Conservation (phyloP, 495 filamentous ascomycete species). For the Xylaria intraflava region DNA sequence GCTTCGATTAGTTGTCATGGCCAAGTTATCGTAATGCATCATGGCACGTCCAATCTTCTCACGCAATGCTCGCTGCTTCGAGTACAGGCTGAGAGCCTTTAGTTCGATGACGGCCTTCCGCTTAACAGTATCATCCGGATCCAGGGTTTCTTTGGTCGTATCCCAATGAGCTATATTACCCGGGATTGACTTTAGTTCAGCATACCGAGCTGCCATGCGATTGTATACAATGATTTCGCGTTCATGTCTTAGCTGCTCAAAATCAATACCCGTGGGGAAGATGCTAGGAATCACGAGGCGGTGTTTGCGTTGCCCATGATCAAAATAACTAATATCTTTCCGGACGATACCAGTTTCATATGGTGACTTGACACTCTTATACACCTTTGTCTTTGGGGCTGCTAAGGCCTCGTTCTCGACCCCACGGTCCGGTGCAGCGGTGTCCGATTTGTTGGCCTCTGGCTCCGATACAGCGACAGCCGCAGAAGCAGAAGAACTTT, state of each 20-base stretch:
- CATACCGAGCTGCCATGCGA: slow-evolving; percentile 72
- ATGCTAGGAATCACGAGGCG: slow-evolving; percentile 75
- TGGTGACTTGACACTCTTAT: slow-evolving; percentile 60
- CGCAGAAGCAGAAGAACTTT: slow-evolving; percentile 25
- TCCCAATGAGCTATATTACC: slow-evolving; percentile 84
- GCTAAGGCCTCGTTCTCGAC: slow-evolving; percentile 19
- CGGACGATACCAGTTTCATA: slow-evolving; percentile 48
- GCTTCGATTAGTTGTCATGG: slow-evolving; percentile 87
- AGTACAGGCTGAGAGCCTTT: slow-evolving; percentile 74
- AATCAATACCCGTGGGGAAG: slow-evolving; percentile 80
- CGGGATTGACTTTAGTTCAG: slow-evolving; percentile 71
- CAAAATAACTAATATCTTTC: slow-evolving; percentile 64
- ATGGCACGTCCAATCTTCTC: slow-evolving; percentile 82
- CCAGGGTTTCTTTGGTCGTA: slow-evolving; percentile 60
- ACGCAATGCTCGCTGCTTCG: slow-evolving; percentile 77
- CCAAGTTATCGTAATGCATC: slow-evolving; percentile 87
- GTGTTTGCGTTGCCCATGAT: slow-evolving; percentile 64
- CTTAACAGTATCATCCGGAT: slow-evolving; percentile 76
- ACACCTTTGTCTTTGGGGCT: slow-evolving; percentile 29
- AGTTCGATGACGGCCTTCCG: slow-evolving; percentile 87
- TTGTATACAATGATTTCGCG: slow-evolving; percentile 85
- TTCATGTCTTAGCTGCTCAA: slow-evolving; percentile 75
- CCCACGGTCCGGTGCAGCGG: slow-evolving; percentile 22
- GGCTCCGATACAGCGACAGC: slow-evolving; percentile 35
- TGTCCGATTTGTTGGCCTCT: slow-evolving; percentile 21